Evolutionary conservation across 345 rosid species (phyloP), one percentile per base, ranked within the genome.

Genomic region (Pelargonium nanum): DNA sequence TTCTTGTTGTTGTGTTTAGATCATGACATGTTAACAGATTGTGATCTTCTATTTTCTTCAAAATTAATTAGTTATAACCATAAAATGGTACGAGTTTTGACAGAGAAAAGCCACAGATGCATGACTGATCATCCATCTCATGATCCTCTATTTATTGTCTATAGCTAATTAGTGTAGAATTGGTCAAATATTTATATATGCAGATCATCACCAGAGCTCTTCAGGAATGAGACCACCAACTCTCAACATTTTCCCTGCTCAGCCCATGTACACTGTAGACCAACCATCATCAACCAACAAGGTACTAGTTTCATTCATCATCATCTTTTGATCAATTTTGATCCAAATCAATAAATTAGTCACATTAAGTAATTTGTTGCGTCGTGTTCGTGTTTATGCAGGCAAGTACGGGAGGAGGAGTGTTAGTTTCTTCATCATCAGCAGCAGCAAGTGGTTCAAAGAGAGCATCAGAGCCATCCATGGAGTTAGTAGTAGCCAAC

Each of bases 161-260:
- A n/a, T n/a, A n/a, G n/a, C n/a, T n/a, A n/a, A n/a, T n/a, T n/a
- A n/a, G n/a, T n/a, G n/a, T n/a, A n/a, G n/a, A n/a, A n/a, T n/a
- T n/a, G n/a, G n/a, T n/a, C n/a, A n/a, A n/a, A n/a, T n/a, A n/a
- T 67, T 40, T 67, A 19, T 77, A 9, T 72, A 25, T 62, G 79
- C 93, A 87, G 91, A n/a, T n/a, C n/a, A n/a, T n/a, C n/a, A n/a
- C n/a, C 32, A 84, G 64, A 78, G 70, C 72, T 64, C 84, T 63
- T n/a, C n/a, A n/a, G 87, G 74, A 58, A 88, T 88, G 92, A 84
- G 91, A 66, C 99, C 99, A 70, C 95, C 97, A 63, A 94, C 95
- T 67, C 80, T 90, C 53, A 90, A 88, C 82, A 94, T 94, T 68
- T 94, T 94, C 73, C 99, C 99, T 26, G 90, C 99, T 53, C 95